Base-by-base conservation (phyloP, 2,329 filamentous ascomycete species). In the Fusarium paranaense region DNA sequence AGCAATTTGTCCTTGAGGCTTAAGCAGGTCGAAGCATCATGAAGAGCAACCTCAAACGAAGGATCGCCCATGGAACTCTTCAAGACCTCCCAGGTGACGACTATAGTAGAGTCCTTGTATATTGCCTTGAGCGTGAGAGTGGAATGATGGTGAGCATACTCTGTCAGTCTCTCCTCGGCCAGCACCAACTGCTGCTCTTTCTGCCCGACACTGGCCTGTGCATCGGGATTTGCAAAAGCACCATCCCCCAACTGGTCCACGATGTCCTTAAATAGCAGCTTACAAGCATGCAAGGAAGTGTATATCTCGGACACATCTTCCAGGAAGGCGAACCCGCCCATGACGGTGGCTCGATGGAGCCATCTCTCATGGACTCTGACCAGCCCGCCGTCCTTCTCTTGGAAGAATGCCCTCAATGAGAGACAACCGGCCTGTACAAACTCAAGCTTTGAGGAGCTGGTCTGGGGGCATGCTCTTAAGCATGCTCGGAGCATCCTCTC, bases 351-450 rank as follows among this genome's bases (percentile, higher is more conserved):
- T 4, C 4, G 20, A 33, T 27, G 32, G 4, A 73, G 58, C 71
- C 71, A 73, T 27, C 32, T 47, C 52, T 73, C n/a, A 22, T 67
- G 52, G 14, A 73, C 25, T 18, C 62, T 61, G 61, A 62, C 47
- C 14, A 61, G n/a, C 13, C 47, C 11, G 14, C 18, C 47, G 5
- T 61, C 47, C 2, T 25, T 35, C 16, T 62, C 37, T 5, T 61
- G 14, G 22, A 35, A 60, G 14, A 62, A 45, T 1, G 37, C 22
- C 3, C 42, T 18, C 5, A 56, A 18, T 14, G 60, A 61, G 5
- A 73, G 18, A 37, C 52, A 10, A 0, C 37, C 40, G 5, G 54
- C 67, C 8, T 58, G 18, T 5, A 71, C 62, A 25, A 71, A 71
- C 6, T 50, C 35, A 8, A 62, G n/a, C 52, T 40, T 42, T 7